Evolutionary conservation across 2,329 filamentous ascomycete species (phyloP), one percentile per base, ranked within the genome.

Genomic region (Cladorrhinum sp.): DNA sequence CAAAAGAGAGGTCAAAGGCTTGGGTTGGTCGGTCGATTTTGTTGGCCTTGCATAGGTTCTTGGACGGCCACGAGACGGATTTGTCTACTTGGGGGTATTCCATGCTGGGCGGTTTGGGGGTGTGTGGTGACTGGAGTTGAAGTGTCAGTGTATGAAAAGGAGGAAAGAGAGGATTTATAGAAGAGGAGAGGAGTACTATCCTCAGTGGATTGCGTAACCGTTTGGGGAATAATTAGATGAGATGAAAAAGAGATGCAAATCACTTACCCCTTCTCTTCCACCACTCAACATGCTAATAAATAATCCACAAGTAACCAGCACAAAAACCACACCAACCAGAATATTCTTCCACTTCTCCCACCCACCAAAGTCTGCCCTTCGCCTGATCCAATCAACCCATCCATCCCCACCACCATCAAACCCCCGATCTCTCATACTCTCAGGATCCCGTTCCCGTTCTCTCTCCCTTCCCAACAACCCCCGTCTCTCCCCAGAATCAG

Each of bases 401-500:
- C 50, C 54, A 0, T 16, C 61, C 3, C 69, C 64, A 48, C 66
- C 73, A 24, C 67, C 36, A n/a, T 72, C 72, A 56, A 67, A 69
- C 50, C 66, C 65, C 4, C 68, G 69, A 20, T 70, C 65, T 8
- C 77, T 74, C 76, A 82, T 81, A 62, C 78, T 82, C 74, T 83
- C 73, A 6, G 79, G 80, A 4, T 73, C 73, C 49, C 72, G 67
- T 28, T 28, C 26, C 26, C 26, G 4, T 28, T 5, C 26, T 28
- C 4, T 28, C 26, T 28, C 26, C 9, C 26, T 9, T 28, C 71
- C 69, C 58, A 83, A 72, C 2, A 83, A 70, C 59, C 74, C 72
- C 52, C 77, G 75, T 20, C 73, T 71, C 66, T 84, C 80, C 76
- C 73, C 1, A n/a, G n/a, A n/a, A n/a, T n/a, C n/a, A n/a, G n/a